A percentile compares a stretch with the other conserved stretches of the same genome.
Evolutionary conservation across 371 early-diverging fungal genomes (phyloP).

Genomic region (Sporodiniella umbellata): DNA sequence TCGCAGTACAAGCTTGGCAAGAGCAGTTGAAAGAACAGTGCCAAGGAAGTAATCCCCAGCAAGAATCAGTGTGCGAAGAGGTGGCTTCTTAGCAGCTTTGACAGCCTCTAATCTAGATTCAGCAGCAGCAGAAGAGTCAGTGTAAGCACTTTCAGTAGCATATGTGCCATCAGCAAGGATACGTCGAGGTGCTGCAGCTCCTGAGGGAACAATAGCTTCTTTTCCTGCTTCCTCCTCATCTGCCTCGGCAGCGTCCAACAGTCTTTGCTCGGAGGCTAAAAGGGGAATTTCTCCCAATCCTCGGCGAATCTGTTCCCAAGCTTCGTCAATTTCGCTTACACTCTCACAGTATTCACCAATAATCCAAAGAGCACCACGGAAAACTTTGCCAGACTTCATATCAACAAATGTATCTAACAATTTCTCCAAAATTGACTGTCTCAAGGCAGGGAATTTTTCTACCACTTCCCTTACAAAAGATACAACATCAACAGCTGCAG

Average conservation of each 20-base stretch:
- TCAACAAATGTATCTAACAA: constrained; percentile 82
- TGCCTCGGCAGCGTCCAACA: constrained; percentile 57
- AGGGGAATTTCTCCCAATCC: constrained; percentile 91
- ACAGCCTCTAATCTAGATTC: constrained; percentile 57
- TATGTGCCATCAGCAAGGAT: constrained; percentile 96
- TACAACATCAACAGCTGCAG: constrained; percentile 94
- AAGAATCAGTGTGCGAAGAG: constrained; percentile 77
- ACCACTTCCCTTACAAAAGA: constrained; percentile 95
- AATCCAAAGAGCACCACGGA: constrained; percentile 97
- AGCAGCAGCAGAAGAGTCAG: constrained; percentile 38
- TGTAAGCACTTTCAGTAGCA: constrained; percentile 89
- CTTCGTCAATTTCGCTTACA: constrained; percentile 73
- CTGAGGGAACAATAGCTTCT: constrained; percentile 36
- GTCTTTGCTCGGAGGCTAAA: constrained; percentile 81
- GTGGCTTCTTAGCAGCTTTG: constrained; percentile 72
- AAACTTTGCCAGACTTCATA: constrained; percentile 93
- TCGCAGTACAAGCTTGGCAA: constrained; percentile 87
- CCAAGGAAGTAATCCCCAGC: constrained; percentile 92
- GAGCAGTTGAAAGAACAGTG: constrained; percentile 80
- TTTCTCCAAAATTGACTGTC: constrained; percentile 73
- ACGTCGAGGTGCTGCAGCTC: constrained; percentile 60
- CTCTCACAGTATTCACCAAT: constrained; percentile 89
- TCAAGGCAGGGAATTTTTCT: constrained; percentile 89
- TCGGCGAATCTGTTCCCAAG: constrained; percentile 79
- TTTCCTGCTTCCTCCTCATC: constrained; percentile 36